Conservation (phyloP, 352 stramenopile genomes). For the Pythium pectinolyticum region DNA sequence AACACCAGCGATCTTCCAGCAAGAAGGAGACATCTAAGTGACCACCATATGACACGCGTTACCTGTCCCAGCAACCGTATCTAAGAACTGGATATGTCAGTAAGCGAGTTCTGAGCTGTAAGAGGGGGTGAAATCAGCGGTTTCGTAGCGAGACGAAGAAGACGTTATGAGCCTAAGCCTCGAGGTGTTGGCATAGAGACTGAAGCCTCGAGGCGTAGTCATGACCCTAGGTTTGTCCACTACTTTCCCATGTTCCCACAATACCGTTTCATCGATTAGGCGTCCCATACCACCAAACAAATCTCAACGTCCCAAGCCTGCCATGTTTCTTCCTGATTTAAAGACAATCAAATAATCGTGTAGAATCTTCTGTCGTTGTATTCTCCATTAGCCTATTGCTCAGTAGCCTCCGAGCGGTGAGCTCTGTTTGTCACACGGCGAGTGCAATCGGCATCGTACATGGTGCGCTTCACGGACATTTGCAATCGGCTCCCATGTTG, state of each 20-base stretch:
- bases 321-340: too few species aligned
- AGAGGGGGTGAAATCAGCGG: too few species aligned
- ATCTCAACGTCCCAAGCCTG: too few species aligned
- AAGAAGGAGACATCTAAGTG: too few species aligned
- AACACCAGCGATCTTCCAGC: too few species aligned
- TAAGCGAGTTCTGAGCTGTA: too few species aligned
- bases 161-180: neutral
- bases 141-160: too few species aligned
- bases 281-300: neutral
- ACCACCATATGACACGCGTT: too few species aligned
- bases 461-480: neutral
- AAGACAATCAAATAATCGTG: too few species aligned
- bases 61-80: too few species aligned
- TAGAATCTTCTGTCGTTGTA: neutral
- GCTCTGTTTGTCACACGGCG: neutral
- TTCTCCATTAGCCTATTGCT: neutral
- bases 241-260: neutral
- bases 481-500: neutral
- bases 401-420: neutral
- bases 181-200: neutral
- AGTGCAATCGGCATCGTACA: neutral
- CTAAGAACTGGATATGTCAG: too few species aligned
- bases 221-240: neutral
- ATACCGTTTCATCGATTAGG: neutral
- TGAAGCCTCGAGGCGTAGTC: neutral